Evolutionary conservation across 2,329 filamentous ascomycete genomes (phyloP).

Genomic region (Zopfia rhizophila): DNA sequence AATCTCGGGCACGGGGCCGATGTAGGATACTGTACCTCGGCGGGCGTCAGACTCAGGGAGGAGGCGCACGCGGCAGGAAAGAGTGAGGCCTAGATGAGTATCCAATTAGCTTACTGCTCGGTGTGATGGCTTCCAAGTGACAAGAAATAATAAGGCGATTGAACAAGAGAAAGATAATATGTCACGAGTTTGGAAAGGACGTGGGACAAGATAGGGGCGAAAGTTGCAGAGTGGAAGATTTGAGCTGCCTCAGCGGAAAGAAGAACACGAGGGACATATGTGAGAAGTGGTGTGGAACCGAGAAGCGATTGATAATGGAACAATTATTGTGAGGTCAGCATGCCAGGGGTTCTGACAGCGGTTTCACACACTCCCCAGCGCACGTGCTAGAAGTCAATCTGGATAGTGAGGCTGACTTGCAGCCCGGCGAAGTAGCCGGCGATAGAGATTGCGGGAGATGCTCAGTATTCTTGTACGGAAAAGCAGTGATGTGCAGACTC

Average conservation of each 20-base stretch:
- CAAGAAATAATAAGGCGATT: too few species aligned
- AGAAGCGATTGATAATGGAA: neutral
- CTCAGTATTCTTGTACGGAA: slow-evolving; percentile 15
- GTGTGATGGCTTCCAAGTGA: too few species aligned
- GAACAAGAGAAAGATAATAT: too few species aligned
- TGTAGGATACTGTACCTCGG: slow-evolving; percentile 75
- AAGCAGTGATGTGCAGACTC: slow-evolving; percentile 23
- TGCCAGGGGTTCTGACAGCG: neutral
- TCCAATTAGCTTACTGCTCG: slow-evolving; percentile 18
- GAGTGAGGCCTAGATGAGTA: slow-evolving; percentile 33
- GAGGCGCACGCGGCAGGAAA: slow-evolving; percentile 51
- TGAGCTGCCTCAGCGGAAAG: neutral
- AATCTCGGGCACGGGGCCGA: slow-evolving; percentile 80
- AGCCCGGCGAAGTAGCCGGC: slow-evolving; percentile 28
- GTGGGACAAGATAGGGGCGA: too few species aligned
- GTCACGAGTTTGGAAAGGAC: too few species aligned
- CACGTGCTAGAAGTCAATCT: slow-evolving; percentile 19
- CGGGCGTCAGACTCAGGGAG: slow-evolving; percentile 72
- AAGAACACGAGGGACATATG: neutral
- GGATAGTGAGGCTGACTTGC: slow-evolving; percentile 29
- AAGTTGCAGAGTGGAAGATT: neutral
- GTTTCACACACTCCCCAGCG: slow-evolving; percentile 31
- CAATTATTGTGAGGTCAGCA: slow-evolving; percentile 6
- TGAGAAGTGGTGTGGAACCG: neutral
- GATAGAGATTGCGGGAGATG: slow-evolving; percentile 27